Conservation (phyloP, 2,329 filamentous ascomycete species). For the Fusarium sambucinum region DNA sequence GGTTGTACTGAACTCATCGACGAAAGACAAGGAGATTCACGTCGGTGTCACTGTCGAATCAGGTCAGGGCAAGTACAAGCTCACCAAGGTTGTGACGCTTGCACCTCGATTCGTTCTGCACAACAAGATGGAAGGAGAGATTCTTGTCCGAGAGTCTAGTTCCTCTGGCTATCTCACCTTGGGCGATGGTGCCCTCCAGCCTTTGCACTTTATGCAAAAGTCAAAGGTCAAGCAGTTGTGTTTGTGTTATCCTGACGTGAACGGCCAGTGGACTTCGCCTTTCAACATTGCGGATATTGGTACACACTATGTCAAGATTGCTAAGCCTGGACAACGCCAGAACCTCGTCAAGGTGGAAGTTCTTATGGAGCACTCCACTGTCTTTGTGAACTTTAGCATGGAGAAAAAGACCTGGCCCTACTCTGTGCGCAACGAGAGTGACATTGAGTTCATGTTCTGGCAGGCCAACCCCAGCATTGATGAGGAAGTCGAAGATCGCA, state of each 20-base stretch:
- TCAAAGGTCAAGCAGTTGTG: conserved; percentile 88
- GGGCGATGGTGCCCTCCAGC: conserved; percentile 81
- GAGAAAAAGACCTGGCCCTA: conserved; percentile 98
- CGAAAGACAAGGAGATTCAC: conserved; percentile 84
- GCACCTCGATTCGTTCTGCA: conserved; percentile 93
- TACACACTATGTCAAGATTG: conserved; percentile 91
- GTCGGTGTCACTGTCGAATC: conserved; percentile 89
- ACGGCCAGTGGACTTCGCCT: conserved; percentile 97
- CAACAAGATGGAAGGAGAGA: conserved; percentile 89
- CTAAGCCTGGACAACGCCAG: conserved; percentile 90
- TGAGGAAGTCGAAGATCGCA: conserved; percentile 85
- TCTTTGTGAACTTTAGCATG: conserved; percentile 90
- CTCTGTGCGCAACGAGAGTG: conserved; percentile 98
- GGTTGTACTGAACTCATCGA: conserved; percentile 81
- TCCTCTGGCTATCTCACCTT: conserved; percentile 87
- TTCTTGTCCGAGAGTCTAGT: conserved; percentile 91
- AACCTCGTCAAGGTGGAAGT: conserved; percentile 88
- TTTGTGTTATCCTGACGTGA: conserved; percentile 91
- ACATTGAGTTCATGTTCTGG: conserved; percentile 96
- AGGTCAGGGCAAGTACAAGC: conserved; percentile 96
- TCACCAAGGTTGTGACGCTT: conserved; percentile 95
- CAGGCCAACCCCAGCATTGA: conserved; percentile 94
- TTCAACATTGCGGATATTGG: conserved; percentile 98
- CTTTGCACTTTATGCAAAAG: conserved; percentile 90
- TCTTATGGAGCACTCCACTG: conserved; percentile 90